Conservation (phyloP, 2,329 filamentous ascomycete species). For the Ophiostoma triangulosporum region DNA sequence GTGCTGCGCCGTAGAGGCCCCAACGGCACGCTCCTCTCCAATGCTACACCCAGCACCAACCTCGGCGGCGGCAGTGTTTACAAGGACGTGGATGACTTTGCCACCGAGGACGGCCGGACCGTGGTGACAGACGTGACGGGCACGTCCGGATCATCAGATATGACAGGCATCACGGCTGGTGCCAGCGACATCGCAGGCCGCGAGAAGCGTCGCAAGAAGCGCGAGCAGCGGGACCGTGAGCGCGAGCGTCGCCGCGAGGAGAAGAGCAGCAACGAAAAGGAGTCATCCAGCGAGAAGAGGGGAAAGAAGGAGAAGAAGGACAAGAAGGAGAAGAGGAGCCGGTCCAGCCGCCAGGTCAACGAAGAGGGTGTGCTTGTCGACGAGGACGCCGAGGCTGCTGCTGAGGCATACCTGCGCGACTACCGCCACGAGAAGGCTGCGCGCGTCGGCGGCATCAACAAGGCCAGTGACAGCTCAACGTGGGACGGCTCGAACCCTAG, state of each 20-base stretch:
- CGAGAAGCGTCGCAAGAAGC: slow-evolving; percentile 37
- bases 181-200: slow-evolving; percentile 42
- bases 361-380: slow-evolving; percentile 52
- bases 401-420: slow-evolving; percentile 56
- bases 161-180: slow-evolving; percentile 45
- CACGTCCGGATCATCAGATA: slow-evolving; percentile 14
- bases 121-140: slow-evolving; percentile 13
- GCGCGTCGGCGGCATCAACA: slow-evolving; percentile 79
- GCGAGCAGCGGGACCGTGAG: slow-evolving; percentile 40
- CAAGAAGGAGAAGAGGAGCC: slow-evolving; percentile 27
- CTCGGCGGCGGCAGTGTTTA: slow-evolving; percentile 82
- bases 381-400: slow-evolving; percentile 48
- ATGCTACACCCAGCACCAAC: slow-evolving; percentile 68
- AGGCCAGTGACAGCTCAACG: slow-evolving; percentile 59
- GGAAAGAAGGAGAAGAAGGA: not conserved
- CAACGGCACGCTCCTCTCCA: slow-evolving; percentile 73
- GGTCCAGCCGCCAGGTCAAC: slow-evolving; percentile 29
- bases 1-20: slow-evolving; percentile 80
- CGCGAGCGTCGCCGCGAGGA: slow-evolving; percentile 23
- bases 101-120: slow-evolving; percentile 29
- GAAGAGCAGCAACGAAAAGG: slow-evolving; percentile 19
- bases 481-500: slow-evolving; percentile 67
- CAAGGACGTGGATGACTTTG: slow-evolving; percentile 48
- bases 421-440: slow-evolving; percentile 83
- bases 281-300: slow-evolving; percentile 22